Conservation (phyloP, 2,329 filamentous ascomycete species). For the Talaromyces sp. region DNA sequence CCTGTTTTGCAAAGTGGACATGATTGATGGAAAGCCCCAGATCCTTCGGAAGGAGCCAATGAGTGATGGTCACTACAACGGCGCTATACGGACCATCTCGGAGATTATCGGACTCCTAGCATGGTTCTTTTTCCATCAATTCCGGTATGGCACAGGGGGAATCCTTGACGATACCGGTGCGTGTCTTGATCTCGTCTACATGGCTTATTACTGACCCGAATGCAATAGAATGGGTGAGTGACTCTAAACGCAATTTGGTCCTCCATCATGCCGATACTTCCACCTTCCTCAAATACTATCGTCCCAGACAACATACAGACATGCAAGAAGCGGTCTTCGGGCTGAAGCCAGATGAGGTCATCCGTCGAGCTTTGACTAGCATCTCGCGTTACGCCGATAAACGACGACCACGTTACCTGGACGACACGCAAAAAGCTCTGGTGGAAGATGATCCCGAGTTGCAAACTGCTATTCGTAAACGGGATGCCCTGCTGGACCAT, state of each 20-base stretch:
- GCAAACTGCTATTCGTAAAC: background rate
- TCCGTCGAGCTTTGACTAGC: slow-evolving; percentile 16
- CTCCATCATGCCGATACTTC: slow-evolving; percentile 22
- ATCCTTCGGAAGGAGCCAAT: slow-evolving; percentile 22
- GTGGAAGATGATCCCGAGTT: background rate
- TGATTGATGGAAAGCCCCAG: slow-evolving; percentile 19
- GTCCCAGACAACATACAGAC: slow-evolving; percentile 17
- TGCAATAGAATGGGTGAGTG: slow-evolving; percentile 22
- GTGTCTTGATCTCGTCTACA: slow-evolving; percentile 2
- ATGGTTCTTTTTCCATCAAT: slow-evolving; percentile 24
- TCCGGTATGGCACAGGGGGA: slow-evolving; percentile 22
- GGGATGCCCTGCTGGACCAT: background rate
- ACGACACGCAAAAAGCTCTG: slow-evolving; percentile 15
- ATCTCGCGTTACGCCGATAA: slow-evolving; percentile 21
- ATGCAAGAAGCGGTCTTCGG: slow-evolving; percentile 22
- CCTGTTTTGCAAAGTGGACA: slow-evolving; percentile 23
- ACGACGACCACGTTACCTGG: slow-evolving; percentile 21
- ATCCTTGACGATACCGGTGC: slow-evolving; percentile 24
- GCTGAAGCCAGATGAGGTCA: slow-evolving; percentile 21
- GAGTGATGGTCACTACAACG: slow-evolving; percentile 15
- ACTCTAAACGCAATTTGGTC: slow-evolving; percentile 24
- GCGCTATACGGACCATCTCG: slow-evolving; percentile 19
- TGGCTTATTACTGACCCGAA: no score
- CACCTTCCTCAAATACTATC: slow-evolving; percentile 27
- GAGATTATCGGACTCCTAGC: slow-evolving; percentile 24